Base-by-base conservation (phyloP, 768 basidiomycete genomes). In the Termitomyces sp. region DNA sequence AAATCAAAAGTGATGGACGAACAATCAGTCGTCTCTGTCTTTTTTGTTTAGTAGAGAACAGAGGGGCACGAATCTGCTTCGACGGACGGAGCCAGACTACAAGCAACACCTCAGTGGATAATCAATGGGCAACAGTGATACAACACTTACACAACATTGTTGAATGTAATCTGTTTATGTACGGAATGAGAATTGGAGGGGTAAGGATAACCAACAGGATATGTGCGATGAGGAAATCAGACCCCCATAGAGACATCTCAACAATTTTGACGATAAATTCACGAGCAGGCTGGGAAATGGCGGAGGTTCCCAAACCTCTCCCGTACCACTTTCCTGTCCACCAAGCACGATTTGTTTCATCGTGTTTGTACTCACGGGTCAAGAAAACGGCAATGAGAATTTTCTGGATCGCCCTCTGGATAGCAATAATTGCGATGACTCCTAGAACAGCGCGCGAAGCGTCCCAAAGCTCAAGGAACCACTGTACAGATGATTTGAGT, bases 241-340 rank as follows among this genome's bases (percentile, higher is more conserved):
- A 95, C 47, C 87, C 88, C 90, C 96, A 98, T 15, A 98, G 75
- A 26, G 91, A 91, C 87, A 98, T 91, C 73, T 98, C 96, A 61
- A 98, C 92, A 57, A 96, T 91, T 80, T 98, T 99, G 75, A 98
- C 95, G 55, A 98, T 83, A 67, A 90, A 97, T 78, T 98, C 97
- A 68, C 97, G 87, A 55, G 92, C 94, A 33, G 95, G 94, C 69
- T 98, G 97, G 31, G 93, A 94, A 68, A 96, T 85, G 38, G 91
- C 62, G 35, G 91, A 89, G n/a, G 80, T 81, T 14, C 96, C 96
- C 19, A 99, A 78, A 30, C 93, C 91, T 57, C 94, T 82, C 47
- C 95, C 94, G 68, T 95, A 95, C 97, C 97, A 98, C 76, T 90
- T 88, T 60, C 94, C 95, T 17, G 95, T 94, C 97, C 97, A 99